Percentiles rank a stretch among this genome's conserved stretches.
Evolutionary conservation across 2,329 filamentous ascomycete species (phyloP).

Genomic region (Fusarium duplospermum): DNA sequence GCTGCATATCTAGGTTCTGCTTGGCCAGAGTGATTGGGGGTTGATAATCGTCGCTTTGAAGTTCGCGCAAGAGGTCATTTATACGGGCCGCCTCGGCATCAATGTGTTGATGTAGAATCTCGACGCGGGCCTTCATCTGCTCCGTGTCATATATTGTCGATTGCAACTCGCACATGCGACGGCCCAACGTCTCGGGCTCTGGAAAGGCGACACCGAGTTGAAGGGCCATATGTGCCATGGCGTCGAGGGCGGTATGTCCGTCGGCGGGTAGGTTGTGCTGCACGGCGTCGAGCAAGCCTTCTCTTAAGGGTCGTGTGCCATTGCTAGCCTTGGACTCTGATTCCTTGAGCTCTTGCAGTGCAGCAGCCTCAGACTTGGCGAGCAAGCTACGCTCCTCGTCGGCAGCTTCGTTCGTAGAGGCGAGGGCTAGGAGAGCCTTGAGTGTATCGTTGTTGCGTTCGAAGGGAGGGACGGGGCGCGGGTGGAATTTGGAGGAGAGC

Average conservation of each 20-base stretch:
- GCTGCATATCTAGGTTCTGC: slow-evolving; percentile 79
- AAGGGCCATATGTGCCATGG: slow-evolving; percentile 65
- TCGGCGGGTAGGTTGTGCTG: slow-evolving; percentile 66
- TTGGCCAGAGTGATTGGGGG: slow-evolving; percentile 70
- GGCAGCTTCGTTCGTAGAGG: slow-evolving; percentile 79
- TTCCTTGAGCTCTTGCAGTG: slow-evolving; percentile 63
- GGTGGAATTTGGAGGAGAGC: slow-evolving; percentile 77
- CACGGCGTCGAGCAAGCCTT: slow-evolving; percentile 63
- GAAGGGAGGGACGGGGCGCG: slow-evolving; percentile 75
- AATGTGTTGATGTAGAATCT: slow-evolving; percentile 67
- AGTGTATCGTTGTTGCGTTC: slow-evolving; percentile 90
- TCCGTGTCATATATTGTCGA: slow-evolving; percentile 64
- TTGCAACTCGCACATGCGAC: slow-evolving; percentile 67
- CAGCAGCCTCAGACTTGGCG: slow-evolving; percentile 67
- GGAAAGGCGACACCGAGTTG: slow-evolving; percentile 62
- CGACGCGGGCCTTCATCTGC: slow-evolving; percentile 66
- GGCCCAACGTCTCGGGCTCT: slow-evolving; percentile 61
- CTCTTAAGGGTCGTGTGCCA: slow-evolving; percentile 37
- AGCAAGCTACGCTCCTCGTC: slow-evolving; percentile 75
- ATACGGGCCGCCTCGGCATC: slow-evolving; percentile 60
- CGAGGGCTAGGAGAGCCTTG: slow-evolving; percentile 78
- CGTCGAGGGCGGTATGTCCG: slow-evolving; percentile 66
- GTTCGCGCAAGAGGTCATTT: slow-evolving; percentile 53
- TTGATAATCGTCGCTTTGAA: slow-evolving; percentile 62
- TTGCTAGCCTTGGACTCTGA: slow-evolving; percentile 42